These are phyloP conservation scores for Pyrenophora seminiperda DNA, from an alignment of 2,329 filamentous ascomycete genomes.

Conservation along the genomic window DNA sequence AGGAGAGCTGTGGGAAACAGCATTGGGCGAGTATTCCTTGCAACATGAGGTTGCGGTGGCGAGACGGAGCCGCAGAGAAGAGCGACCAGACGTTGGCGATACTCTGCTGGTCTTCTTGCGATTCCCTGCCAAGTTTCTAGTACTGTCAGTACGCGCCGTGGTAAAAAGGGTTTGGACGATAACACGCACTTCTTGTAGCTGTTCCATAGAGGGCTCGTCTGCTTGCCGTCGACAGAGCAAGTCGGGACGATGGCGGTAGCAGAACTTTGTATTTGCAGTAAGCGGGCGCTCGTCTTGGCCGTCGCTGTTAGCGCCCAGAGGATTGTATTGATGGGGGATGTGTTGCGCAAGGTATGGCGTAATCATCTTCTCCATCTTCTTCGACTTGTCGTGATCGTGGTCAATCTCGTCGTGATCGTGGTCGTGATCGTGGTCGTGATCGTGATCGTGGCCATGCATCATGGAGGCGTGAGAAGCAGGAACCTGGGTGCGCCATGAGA, in stretches of 20 bases:
- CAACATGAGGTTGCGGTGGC: conserved; percentile 94
- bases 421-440: conserved; percentile 47
- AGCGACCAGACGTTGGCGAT: conserved; percentile 98
- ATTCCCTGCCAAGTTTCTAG: conserved; percentile 80
- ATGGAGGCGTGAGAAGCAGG: conserved; percentile 37
- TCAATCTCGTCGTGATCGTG: too few relatives aligned
- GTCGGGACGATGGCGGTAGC: conserved; percentile 93
- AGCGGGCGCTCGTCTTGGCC: conserved; percentile 30
- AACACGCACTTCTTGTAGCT: conserved; percentile 81
- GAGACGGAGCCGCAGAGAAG: conserved; percentile 92
- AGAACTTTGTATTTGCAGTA: conserved; percentile 82
- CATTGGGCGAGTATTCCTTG: conserved; percentile 95
- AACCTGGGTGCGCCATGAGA: conserved; percentile 37
- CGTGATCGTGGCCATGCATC: conserved; percentile 47
- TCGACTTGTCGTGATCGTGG: conserved; percentile 45
- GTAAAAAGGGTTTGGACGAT: not conserved
- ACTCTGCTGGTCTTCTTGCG: conserved; percentile 85
- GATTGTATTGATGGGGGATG: conserved; percentile 86
- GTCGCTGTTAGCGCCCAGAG: conserved; percentile 63
- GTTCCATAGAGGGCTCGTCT: conserved; percentile 95
- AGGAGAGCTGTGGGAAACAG: conserved; percentile 95
- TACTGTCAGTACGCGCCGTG: conserved; percentile 28
- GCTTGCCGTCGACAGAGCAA: conserved; percentile 90
- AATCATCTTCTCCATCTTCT: conserved; percentile 76
- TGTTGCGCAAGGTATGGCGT: conserved; percentile 89